Percentiles rank a stretch among this genome's conserved stretches.
Evolutionary conservation across 2,329 filamentous ascomycete genomes (phyloP).

Genomic region (Pseudocercospora musae): DNA sequence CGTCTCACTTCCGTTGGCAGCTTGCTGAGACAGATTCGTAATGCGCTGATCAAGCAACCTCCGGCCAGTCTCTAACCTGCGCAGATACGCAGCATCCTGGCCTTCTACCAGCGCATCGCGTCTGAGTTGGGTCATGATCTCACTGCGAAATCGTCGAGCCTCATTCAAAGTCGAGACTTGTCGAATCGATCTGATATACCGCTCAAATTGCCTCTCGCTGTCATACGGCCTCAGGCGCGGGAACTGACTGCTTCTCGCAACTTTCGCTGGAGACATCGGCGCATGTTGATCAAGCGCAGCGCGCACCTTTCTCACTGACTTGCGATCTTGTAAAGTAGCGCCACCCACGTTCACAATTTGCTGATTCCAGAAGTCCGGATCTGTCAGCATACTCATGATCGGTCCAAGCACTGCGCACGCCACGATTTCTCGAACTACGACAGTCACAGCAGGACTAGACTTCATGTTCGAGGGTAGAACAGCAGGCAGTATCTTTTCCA

Average conservation of each 20-base stretch:
- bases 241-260: constrained; percentile 53
- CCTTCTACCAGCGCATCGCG: constrained; percentile 73
- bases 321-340: constrained; percentile 84
- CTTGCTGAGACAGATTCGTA: constrained; percentile 58
- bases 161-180: constrained; percentile 90
- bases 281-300: constrained; percentile 93
- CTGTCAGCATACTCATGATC: constrained; percentile 72
- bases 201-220: constrained; percentile 88
- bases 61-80: constrained; percentile 88
- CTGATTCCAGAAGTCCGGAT: constrained; percentile 98
- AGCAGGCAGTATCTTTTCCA: constrained; percentile 67
- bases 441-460: constrained; percentile 75
- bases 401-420: constrained; percentile 86
- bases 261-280: constrained; percentile 59
- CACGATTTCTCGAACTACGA: constrained; percentile 84
- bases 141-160: constrained; percentile 84
- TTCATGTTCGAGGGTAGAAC: constrained; percentile 71
- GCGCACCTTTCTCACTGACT: constrained; percentile 86
- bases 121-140: constrained; percentile 88
- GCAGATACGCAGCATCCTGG: constrained; percentile 81
- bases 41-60: constrained; percentile 86
- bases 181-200: constrained; percentile 84
- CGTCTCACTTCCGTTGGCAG: constrained; percentile 55
- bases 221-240: constrained; percentile 78
- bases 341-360: constrained; percentile 77